phyloP scores from a whole-genome alignment of 1,284 basidiomycete species.

The Melampsora larici-populina region DNA sequence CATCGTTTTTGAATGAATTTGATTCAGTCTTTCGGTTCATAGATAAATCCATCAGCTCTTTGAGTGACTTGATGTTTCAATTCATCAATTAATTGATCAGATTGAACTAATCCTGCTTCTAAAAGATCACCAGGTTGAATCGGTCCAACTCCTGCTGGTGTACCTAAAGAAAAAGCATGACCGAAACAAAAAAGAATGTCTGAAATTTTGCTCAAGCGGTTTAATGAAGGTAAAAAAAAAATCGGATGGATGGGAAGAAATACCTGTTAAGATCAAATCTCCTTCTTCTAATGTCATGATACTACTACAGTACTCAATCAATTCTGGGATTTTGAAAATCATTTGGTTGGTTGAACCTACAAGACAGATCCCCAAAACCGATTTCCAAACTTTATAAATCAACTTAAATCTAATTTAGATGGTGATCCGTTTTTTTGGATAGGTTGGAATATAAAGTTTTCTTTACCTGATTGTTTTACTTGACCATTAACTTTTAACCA shows the following conservation, averaged over 20 bases:
- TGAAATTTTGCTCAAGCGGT: too few species aligned
- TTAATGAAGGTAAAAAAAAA: too few species aligned
- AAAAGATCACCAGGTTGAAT: constrained; percentile 29
- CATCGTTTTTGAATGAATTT: too few species aligned
- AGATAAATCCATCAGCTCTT: not conserved
- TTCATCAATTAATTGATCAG: not conserved
- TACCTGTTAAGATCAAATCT: constrained; percentile 38
- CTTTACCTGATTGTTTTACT: constrained; percentile 28
- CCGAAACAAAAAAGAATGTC: too few species aligned
- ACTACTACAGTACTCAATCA: constrained; percentile 27
- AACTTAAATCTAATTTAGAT: not conserved
- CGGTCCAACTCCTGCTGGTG: constrained; percentile 24
- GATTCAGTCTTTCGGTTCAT: not conserved
- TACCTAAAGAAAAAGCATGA: too few species aligned
- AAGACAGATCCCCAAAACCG: too few species aligned
- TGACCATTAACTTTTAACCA: constrained; percentile 35
- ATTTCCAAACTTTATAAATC: not conserved
- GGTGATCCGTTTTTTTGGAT: not conserved
- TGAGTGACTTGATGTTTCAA: not conserved
- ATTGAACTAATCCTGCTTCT: constrained; percentile 27
- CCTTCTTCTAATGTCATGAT: constrained; percentile 41
- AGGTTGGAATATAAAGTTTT: not conserved
- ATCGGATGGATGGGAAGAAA: not conserved
- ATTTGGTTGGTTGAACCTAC: constrained; percentile 29
- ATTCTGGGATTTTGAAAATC: constrained; percentile 39